Evolutionary conservation across 352 stramenopile genomes (phyloP), one percentile per base, ranked within the genome.

Genomic region (Achlya hypogyna): DNA sequence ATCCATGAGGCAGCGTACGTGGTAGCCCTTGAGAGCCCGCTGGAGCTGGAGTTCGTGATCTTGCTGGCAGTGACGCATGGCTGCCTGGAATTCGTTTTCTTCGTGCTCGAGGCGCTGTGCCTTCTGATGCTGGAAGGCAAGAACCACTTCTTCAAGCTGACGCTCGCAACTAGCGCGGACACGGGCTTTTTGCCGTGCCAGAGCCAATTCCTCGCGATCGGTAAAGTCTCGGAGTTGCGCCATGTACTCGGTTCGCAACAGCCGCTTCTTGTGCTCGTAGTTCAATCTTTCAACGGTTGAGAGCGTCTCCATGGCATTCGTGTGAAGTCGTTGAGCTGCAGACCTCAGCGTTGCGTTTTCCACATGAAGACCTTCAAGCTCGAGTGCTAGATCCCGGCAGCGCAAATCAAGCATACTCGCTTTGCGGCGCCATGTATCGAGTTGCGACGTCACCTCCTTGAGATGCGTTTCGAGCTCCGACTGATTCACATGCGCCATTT

Each of bases 231-330:
- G 76, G 20, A 92, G 69, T 52, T 92, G 83, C 18, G 54, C 74
- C 53, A 76, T 59, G 51, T 84, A 89, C 42, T 92, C 81, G n/a
- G 66, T 72, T 53, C 75, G 75, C 4, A 92, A 53, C 18, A 75
- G 73, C 0, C 80, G 79, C 56, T 90, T 92, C 58, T 86, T 83
- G 71, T 88, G 83, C 60, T 92, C 83, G 58, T 89, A 92, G 5
- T 87, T 79, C 4, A 86, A 62, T 51, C 79, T 72, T 42, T 87
- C 79, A 5, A 78, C 63, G 8, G 82, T 62, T 8, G 73, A 53
- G n/a, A 87, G 63, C 1, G 76, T 78, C 47, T 87, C 79, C n/a
- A 86, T 52, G 12, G 78, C 79, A 4, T 73, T 77, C 43, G 79
- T 25, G 34, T 87, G 79, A 71, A 84, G 77, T 53, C 80, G 78